Evolutionary conservation across 1,139 yeast species (phyloP), one percentile per base, ranked within the genome.

Genomic region (Candida gigantensis): DNA sequence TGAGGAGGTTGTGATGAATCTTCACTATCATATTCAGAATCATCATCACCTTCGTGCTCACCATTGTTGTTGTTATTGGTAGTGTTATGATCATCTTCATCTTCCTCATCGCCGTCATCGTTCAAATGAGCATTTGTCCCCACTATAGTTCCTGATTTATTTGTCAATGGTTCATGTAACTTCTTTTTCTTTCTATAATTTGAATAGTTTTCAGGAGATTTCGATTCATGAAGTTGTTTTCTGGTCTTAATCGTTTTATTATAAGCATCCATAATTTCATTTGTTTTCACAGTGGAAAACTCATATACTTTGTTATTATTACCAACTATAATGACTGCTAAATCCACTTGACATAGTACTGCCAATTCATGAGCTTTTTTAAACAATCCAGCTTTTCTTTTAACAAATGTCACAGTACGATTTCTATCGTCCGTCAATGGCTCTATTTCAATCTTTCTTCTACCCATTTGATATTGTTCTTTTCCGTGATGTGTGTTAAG

Each of bases 341-440:
- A 73, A 55, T 92, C 97, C 6, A 89, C 96, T 47, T 88, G 94
- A 58, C 98, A 90, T 37, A 92, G 70, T 14, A 90, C 90, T 1
- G 97, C 83, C 42, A 92, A 72, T 61, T 92, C 98, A 56, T 90
- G 95, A 1, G 98, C 98, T 60, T 92, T 92, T 58, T 92, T 92
- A 68, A 92, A 90, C 33, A 92, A 69, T 1, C 98, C 98, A 0
- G 96, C 95, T 60, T 90, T 92, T 39, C 98, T 76, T 60, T 92
- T 92, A 46, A 88, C 88, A 60, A 92, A 92, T 0, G 98, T 92
- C 21, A 84, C 90, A 5, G 94, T 81, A 45, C 89, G 65, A 60
- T 89, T 90, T 43, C 97, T 73, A 59, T 90, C 97, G 50, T 92
- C 96, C 5, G 81, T 72, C 43, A 92, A 80, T 32, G 97, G 97